Evolutionary conservation across 2,329 filamentous ascomycete genomes (phyloP), one percentile per base, ranked within the genome.

Genomic region (Pestalotiopsis sp.): DNA sequence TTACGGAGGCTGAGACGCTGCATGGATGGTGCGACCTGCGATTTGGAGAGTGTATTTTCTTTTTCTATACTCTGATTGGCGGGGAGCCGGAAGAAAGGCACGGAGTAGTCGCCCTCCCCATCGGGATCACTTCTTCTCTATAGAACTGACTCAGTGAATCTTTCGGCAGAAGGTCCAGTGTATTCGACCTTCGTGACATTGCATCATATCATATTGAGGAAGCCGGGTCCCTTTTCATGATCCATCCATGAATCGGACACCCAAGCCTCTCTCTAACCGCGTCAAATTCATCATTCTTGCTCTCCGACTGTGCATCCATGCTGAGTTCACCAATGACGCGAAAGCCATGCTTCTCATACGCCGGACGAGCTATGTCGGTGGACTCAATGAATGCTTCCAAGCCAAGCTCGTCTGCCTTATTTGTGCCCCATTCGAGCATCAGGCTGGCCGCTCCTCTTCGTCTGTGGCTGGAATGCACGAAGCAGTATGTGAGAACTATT

Each of bases 281-380:
- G n/a, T 14, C 13, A n/a, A 49, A 49, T 4, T 49, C 41, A 14
- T 49, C 41, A n/a, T 14, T 14, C 41, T n/a, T n/a, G 13, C n/a
- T 9, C 7, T 49, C 41, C 14, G 41, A 49, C 41, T 49, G 41
- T n/a, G 41, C 14, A 49, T 49, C 41, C 41, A 49, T 49, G 41
- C n/a, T 49, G 41, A 49, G 41, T 13, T 49, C 41, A 14, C 41
- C 41, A 49, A 49, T 49, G 13, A 49, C 41, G 41, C 4, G 87
- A 17, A 89, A 72, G 27, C 69, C 70, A 13, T 52, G 31, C 5
- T 67, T 68, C 49, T 72, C 69, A 45, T 72, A 72, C 4, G 68
- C 23, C n/a, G 17, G 9, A 7, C 68, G 69, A 7, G 65, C 69
- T 14, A 65, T 62, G 1, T 67, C 62, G 14, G 69, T 69, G 23